Conservation (phyloP, 495 filamentous ascomycete genomes). For the Penicillium waksmanii region DNA sequence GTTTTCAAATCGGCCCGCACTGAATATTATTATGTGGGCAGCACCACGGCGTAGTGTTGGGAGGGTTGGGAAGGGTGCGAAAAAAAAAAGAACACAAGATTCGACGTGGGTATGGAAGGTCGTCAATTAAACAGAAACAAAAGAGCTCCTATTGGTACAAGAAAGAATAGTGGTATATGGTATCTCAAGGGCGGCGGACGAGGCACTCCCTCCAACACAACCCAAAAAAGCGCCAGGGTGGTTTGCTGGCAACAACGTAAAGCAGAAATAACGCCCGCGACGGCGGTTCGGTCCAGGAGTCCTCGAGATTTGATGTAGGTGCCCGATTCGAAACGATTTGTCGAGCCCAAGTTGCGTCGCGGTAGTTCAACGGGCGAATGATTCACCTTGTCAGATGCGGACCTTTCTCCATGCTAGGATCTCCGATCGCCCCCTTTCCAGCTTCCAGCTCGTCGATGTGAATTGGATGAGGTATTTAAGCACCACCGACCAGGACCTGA, state of each 20-base stretch:
- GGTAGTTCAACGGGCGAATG: not conserved
- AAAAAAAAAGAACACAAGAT: not conserved
- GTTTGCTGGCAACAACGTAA: slow-evolving; percentile 9
- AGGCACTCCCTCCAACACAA: slow-evolving; percentile 27
- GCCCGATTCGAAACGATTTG: not conserved
- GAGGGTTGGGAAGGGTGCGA: not conserved
- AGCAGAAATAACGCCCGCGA: slow-evolving; percentile 16
- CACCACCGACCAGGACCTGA: slow-evolving; percentile 77
- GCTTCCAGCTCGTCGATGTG: slow-evolving; percentile 6
- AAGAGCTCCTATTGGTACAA: slow-evolving; percentile 32
- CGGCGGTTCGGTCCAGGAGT: not conserved
- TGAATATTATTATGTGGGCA: not conserved
- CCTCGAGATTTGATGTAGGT: not conserved
- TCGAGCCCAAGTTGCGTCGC: not conserved
- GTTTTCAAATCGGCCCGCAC: not conserved
- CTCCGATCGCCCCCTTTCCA: slow-evolving; percentile 5
- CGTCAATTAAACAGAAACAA: slow-evolving; percentile 28
- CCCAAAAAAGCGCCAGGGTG: slow-evolving; percentile 24
- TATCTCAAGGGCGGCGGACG: slow-evolving; percentile 33
- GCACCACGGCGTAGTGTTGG: not conserved
- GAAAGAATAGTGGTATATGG: slow-evolving; percentile 27
- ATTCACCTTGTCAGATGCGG: not conserved
- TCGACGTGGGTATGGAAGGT: slow-evolving; percentile 11
- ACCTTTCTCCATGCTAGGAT: slow-evolving; percentile 3
- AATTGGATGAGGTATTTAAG: slow-evolving; percentile 41